Conservation (phyloP, 257 asterid species). For the Thymus quinquecostatus region DNA sequence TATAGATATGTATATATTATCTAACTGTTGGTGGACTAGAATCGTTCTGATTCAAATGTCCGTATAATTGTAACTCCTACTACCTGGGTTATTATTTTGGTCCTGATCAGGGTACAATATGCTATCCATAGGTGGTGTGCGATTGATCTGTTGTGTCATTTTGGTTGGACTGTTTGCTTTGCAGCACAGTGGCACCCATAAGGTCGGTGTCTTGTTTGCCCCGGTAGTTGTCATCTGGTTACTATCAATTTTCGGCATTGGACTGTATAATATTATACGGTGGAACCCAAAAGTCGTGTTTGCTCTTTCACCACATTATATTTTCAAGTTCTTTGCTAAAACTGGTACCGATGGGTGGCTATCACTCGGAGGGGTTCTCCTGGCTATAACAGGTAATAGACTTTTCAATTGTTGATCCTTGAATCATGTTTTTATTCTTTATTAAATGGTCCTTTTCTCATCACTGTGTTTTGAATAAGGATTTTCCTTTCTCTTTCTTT, state of each 20-base stretch:
- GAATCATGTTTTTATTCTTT: background rate
- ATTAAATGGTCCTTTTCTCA: slow-evolving; percentile 15
- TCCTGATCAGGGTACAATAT: slow-evolving; percentile 27
- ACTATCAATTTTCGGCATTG: slow-evolving; percentile 66
- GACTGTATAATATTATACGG: slow-evolving; percentile 66
- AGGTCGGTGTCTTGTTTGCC: slow-evolving; percentile 89
- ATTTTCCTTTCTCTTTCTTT: no score
- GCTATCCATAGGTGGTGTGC: slow-evolving; percentile 57
- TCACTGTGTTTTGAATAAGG: background rate
- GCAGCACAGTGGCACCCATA: slow-evolving; percentile 93
- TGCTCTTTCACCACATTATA: slow-evolving; percentile 92
- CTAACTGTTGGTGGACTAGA: slow-evolving; percentile 1
- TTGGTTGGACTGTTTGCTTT: slow-evolving; percentile 93
- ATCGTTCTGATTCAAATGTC: background rate
- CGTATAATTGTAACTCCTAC: background rate
- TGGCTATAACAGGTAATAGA: slow-evolving; percentile 72
- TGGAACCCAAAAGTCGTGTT: slow-evolving; percentile 81
- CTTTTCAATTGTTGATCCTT: slow-evolving; percentile 4
- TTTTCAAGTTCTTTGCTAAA: slow-evolving; percentile 60
- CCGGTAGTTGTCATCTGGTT: slow-evolving; percentile 91
- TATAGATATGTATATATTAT: slow-evolving; percentile 24
- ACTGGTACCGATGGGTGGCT: slow-evolving; percentile 95
- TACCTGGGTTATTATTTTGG: slow-evolving; percentile 18
- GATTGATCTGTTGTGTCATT: slow-evolving; percentile 65
- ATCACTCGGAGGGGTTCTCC: slow-evolving; percentile 94